Evolutionary conservation across 768 basidiomycete genomes (phyloP), one percentile per base, ranked within the genome.

Genomic region (Pisolithus microcarpus): DNA sequence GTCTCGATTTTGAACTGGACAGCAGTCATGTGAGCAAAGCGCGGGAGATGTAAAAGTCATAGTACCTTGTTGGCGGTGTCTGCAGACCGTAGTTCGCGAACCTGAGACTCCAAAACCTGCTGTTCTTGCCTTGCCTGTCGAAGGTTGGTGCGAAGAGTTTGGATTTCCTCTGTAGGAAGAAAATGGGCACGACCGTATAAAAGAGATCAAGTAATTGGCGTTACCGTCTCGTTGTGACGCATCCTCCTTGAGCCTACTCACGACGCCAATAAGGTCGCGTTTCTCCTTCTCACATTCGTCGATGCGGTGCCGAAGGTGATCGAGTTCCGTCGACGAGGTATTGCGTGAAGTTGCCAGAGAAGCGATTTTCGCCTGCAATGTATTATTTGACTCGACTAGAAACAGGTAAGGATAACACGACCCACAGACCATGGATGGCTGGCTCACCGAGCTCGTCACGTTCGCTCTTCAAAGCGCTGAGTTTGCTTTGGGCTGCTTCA

Each of bases 201-300:
- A 42, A n/a, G 42, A 31, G 24, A n/a, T 11, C 5, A 11, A 44
- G 5, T n/a, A 15, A 28, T 53, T 28, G 43, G 46, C 19, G 11
- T 49, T 50, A 91, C 92, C 87, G 54, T 92, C 87, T 48, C 85
- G 80, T 61, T 86, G 80, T 7, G 75, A 61, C 38, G 76, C 73
- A 53, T 93, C 87, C 58, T 88, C 81, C 64, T 91, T 87, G 55
- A 92, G 69, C 48, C 88, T 78, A 64, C 87, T 91, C 5, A 93
- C 80, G 40, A 92, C 86, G 26, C 79, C 81, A 39, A 94, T 74
- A 43, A 96, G 77, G 55, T 94, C 91, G 31, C 91, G 81, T 69
- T 96, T 96, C 73, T 96, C 94, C 49, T 87, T 77, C 56, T 96
- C 91, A 1, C 78, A 77, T 53, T 90, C 87, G 19, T 90, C 82